Evolutionary conservation across 2,329 filamentous ascomycete genomes (phyloP).

Genomic region (Ophiostoma himal-ulmi): DNA sequence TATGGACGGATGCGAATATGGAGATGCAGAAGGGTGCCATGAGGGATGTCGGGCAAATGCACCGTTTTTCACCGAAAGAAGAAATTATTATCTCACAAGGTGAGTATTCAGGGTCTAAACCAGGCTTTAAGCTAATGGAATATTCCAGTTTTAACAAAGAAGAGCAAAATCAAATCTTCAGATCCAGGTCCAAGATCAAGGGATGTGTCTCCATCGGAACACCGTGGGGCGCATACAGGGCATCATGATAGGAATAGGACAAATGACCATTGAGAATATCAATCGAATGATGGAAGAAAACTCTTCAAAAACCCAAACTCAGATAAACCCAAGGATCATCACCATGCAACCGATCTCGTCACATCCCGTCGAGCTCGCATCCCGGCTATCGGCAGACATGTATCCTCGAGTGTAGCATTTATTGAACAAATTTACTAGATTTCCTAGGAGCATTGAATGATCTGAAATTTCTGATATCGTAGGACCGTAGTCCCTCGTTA

Average conservation of each 20-base stretch:
- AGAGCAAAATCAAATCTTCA: not conserved
- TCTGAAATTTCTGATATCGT: not conserved
- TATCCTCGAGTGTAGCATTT: not conserved
- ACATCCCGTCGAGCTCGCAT: not conserved
- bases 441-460: not conserved
- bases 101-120: not conserved
- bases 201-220: not conserved
- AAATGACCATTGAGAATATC: not conserved
- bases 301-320: too few species aligned
- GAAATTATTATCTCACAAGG: not conserved
- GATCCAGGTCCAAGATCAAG: not conserved
- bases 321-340: not conserved
- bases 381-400: constrained; percentile 7
- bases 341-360: not conserved
- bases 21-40: not conserved
- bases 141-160: too few species aligned
- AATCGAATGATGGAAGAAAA: too few species aligned
- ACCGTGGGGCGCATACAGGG: not conserved
- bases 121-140: too few species aligned
- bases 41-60: not conserved
- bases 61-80: not conserved
- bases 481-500: not conserved
- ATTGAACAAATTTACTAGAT: not conserved
- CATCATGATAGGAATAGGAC: not conserved
- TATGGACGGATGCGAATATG: not conserved